A percentile compares a stretch with the other conserved stretches of the same genome.
Conservation (phyloP, 768 basidiomycete genomes). For the Lentinula detonsa region DNA sequence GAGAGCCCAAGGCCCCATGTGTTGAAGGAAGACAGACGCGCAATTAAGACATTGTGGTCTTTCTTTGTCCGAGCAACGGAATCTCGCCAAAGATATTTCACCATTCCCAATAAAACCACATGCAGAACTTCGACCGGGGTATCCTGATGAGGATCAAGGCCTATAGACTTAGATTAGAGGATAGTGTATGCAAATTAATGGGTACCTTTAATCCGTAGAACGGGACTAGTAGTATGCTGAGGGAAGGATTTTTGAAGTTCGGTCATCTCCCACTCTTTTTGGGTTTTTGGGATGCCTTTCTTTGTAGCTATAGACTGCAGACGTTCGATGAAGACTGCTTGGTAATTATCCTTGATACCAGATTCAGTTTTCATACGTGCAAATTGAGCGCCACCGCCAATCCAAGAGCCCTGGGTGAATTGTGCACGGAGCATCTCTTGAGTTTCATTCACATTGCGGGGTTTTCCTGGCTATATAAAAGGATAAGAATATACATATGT, state of each 20-base stretch:
- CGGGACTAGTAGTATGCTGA: conserved; percentile 23
- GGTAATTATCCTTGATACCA: conserved; percentile 12
- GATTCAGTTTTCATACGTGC: not conserved
- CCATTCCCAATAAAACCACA: conserved; percentile 29
- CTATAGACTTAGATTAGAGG: conserved; percentile 14
- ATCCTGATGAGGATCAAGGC: conserved; percentile 34
- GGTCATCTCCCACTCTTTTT: conserved; percentile 14
- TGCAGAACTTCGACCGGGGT: conserved; percentile 30
- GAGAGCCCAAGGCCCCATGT: conserved; percentile 25
- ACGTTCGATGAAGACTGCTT: conserved; percentile 18
- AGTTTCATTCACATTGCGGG: not conserved
- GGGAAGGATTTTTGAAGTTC: conserved; percentile 10
- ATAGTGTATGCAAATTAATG: not conserved
- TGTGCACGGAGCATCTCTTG: not conserved
- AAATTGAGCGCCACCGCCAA: not conserved
- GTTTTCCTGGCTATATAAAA: not conserved
- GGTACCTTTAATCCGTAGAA: conserved; percentile 22
- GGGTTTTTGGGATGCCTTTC: not conserved
- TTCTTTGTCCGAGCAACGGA: conserved; percentile 17
- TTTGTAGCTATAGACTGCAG: conserved; percentile 15
- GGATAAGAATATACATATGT: too few species aligned
- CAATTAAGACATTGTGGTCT: conserved; percentile 19
- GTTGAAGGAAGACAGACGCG: conserved; percentile 24
- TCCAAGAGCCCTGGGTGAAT: not conserved
- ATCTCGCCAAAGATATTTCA: conserved; percentile 46